A percentile compares a stretch with the other conserved stretches of the same genome.
These are phyloP conservation scores for Aspergillus aculeatus DNA, from an alignment of 2,329 filamentous ascomycete genomes.

Conservation along the genomic window DNA sequence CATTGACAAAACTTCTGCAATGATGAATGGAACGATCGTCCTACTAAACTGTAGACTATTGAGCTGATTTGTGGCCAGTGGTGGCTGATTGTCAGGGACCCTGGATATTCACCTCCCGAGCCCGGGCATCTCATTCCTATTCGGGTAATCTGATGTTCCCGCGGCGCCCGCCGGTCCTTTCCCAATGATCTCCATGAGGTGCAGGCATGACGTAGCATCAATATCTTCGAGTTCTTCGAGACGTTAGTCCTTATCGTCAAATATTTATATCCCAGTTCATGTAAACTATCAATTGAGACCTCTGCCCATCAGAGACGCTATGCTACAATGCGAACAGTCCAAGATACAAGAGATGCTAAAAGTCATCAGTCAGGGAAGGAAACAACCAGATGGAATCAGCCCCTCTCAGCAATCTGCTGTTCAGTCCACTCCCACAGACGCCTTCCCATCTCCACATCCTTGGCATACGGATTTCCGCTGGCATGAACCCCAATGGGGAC, in stretches of 20 bases:
- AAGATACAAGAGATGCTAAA: neutral
- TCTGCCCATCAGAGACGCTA: neutral
- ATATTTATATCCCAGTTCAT: no score
- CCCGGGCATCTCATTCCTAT: constrained; percentile 14
- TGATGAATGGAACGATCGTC: neutral
- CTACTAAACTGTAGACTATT: neutral
- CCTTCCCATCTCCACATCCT: constrained; percentile 33
- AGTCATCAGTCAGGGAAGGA: neutral
- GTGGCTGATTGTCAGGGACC: neutral
- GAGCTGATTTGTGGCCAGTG: neutral
- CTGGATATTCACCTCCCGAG: constrained; percentile 1
- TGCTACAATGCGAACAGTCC: no score
- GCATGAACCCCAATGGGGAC: constrained; percentile 38
- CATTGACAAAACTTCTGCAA: no score
- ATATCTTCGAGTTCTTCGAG: neutral
- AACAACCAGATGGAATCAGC: neutral
- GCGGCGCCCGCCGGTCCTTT: neutral
- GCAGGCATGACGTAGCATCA: neutral
- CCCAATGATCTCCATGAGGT: neutral
- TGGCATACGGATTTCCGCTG: constrained; percentile 26
- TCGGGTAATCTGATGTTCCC: constrained; percentile 14
- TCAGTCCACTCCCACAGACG: constrained; percentile 49
- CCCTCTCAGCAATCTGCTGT: constrained; percentile 27
- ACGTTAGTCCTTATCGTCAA: no score
- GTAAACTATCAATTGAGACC: neutral